These are phyloP conservation scores for Eutrema heterophyllum DNA, from an alignment of 345 rosid genomes.

Conservation along the genomic window DNA sequence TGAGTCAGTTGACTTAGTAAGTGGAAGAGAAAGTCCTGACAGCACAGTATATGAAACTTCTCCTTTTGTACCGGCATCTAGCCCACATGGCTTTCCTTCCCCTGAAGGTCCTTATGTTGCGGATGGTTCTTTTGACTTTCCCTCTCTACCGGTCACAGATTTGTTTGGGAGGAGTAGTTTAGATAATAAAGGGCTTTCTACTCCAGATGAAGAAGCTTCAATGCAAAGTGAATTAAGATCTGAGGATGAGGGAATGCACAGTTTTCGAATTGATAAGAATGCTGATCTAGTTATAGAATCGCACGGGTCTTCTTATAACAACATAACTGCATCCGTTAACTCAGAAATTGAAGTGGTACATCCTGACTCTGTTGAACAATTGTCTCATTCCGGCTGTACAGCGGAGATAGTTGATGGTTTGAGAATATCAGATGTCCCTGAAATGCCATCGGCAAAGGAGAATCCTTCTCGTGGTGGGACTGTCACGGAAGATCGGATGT, in stretches of 20 bases:
- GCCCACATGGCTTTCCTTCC: conserved; percentile 29
- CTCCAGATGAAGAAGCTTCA: conserved; percentile 30
- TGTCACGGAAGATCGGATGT: conserved; percentile 42
- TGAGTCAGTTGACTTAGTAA: conserved; percentile 48
- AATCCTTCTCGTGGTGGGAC: conserved; percentile 32
- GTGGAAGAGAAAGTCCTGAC: conserved; percentile 44
- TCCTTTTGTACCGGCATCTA: conserved; percentile 35
- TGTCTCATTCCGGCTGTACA: conserved; percentile 32
- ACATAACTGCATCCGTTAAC: conserved; percentile 20
- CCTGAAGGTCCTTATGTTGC: conserved; percentile 31
- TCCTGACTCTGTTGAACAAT: conserved; percentile 32
- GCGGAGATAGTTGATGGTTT: conserved; percentile 38
- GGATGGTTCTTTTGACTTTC: conserved; percentile 44
- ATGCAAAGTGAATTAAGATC: conserved; percentile 28
- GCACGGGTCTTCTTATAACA: conserved; percentile 32
- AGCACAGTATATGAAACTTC: conserved; percentile 41
- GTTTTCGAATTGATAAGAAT: conserved; percentile 59
- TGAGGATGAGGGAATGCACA: conserved; percentile 55
- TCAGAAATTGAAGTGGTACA: conserved; percentile 50
- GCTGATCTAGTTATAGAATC: conserved; percentile 54
- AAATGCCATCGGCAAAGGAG: conserved; percentile 39
- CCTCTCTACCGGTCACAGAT: conserved; percentile 52
- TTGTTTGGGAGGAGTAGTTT: conserved; percentile 50
- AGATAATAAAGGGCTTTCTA: conserved; percentile 30
- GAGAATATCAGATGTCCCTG: conserved; percentile 52